These are phyloP conservation scores for Arthroderma sp. DNA, from an alignment of 2,329 filamentous ascomycete genomes.

Conservation along the genomic window DNA sequence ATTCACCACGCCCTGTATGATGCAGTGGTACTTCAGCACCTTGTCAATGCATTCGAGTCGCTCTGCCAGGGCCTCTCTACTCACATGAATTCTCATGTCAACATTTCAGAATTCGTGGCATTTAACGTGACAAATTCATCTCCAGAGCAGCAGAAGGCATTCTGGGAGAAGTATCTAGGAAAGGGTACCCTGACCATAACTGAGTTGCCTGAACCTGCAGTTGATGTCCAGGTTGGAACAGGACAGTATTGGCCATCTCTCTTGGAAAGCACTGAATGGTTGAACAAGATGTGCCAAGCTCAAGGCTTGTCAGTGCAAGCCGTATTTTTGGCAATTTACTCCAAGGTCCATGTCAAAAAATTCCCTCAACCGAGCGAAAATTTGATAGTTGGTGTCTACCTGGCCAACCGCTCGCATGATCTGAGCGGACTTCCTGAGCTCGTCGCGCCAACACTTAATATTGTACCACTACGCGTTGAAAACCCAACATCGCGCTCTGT, in stretches of 20 bases:
- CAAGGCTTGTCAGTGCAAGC: conserved; percentile 58
- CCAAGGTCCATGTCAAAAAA: conserved; percentile 22
- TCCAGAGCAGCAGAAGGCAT: conserved; percentile 28
- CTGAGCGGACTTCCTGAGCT: conserved; percentile 40
- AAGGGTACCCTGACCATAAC: background rate
- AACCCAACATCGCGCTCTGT: conserved; percentile 26
- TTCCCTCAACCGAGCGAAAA: conserved; percentile 17
- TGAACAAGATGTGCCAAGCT: conserved; percentile 36
- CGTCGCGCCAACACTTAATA: conserved; percentile 60
- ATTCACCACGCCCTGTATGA: conserved; percentile 88
- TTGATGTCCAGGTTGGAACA: background rate
- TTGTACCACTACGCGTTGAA: conserved; percentile 58
- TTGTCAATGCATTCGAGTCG: conserved; percentile 45
- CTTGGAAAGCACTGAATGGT: conserved; percentile 27
- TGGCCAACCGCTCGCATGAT: conserved; percentile 58
- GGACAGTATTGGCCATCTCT: conserved; percentile 39
- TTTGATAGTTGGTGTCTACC: conserved; percentile 64
- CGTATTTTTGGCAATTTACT: conserved; percentile 61
- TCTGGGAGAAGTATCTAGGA: conserved; percentile 34
- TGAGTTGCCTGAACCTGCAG: background rate
- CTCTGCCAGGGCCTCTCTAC: conserved; percentile 27
- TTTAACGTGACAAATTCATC: conserved; percentile 21
- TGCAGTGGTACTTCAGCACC: conserved; percentile 58
- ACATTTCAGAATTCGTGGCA: conserved; percentile 35
- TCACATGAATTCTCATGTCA: conserved; percentile 16